Conservation (phyloP, 2,329 filamentous ascomycete genomes). For the Fusarium sp. region DNA sequence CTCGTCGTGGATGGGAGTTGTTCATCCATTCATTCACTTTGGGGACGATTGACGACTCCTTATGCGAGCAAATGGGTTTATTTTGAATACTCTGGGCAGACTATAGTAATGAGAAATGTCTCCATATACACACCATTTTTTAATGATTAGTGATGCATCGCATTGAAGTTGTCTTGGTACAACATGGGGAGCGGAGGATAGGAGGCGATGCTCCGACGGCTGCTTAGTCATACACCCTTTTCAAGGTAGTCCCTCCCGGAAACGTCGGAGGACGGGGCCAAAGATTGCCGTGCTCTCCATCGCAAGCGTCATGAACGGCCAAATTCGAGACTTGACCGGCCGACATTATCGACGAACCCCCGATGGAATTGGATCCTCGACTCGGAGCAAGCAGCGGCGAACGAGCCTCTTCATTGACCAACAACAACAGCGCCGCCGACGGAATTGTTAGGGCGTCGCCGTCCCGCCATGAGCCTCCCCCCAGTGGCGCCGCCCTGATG, state of each 20-base stretch:
- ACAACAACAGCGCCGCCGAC: slow-evolving; percentile 12
- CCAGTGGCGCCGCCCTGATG: slow-evolving; percentile 13
- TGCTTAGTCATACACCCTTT: slow-evolving; percentile 32
- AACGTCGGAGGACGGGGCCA: slow-evolving; percentile 48
- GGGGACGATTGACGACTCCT: neutral
- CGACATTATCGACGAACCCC: slow-evolving; percentile 26
- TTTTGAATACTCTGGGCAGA: neutral
- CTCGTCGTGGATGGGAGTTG: neutral
- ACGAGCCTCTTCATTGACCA: slow-evolving; percentile 29
- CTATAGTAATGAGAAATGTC: slow-evolving; percentile 2
- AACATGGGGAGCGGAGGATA: neutral
- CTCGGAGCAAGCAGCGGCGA: slow-evolving; percentile 43
- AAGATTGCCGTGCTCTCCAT: slow-evolving; percentile 44
- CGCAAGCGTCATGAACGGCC: slow-evolving; percentile 10
- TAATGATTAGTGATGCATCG: neutral
- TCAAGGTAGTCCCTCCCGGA: slow-evolving; percentile 6
- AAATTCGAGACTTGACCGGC: slow-evolving; percentile 27
- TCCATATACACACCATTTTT: neutral
- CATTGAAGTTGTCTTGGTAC: neutral
- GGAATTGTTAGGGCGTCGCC: slow-evolving; percentile 33
- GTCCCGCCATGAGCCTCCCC: slow-evolving; percentile 22
- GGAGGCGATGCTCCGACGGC: slow-evolving; percentile 24
- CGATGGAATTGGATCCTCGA: slow-evolving; percentile 52
- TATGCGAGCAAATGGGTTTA: neutral
- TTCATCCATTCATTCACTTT: neutral